phyloP scores from a whole-genome alignment of 768 basidiomycete species.

The Collybiopsis luxurians region DNA sequence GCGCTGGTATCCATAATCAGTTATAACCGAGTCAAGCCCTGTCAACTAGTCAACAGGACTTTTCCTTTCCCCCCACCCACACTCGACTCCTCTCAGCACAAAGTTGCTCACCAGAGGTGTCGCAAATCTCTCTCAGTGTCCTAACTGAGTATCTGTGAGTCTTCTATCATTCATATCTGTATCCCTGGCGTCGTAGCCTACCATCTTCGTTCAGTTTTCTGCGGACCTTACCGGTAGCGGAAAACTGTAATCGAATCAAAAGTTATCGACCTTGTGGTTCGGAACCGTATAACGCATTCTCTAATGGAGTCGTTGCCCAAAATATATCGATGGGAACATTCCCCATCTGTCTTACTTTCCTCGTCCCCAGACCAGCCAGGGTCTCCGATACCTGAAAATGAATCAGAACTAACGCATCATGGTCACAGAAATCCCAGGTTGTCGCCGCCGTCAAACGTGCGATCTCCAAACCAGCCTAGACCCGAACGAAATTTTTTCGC shows the following conservation, averaged over 20 bases:
- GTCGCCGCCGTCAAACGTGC: slow-evolving; percentile 41
- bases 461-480: slow-evolving; percentile 21
- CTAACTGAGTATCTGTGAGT: slow-evolving; percentile 4
- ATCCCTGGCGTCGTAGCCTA: not conserved
- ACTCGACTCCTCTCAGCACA: not conserved
- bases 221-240: not conserved
- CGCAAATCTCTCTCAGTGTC: not conserved
- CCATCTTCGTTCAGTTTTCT: not conserved
- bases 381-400: not conserved
- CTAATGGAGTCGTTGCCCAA: slow-evolving; percentile 3
- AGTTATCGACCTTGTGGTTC: not conserved
- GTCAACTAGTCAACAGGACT: not conserved
- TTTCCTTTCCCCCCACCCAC: not conserved
- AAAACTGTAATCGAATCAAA: too few species aligned
- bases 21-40: not conserved
- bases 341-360: slow-evolving; percentile 1
- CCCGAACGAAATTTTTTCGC: slow-evolving; percentile 29
- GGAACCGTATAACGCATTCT: slow-evolving; percentile 1
- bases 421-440: slow-evolving; percentile 56
- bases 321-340: slow-evolving; percentile 6
- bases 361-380: not conserved
- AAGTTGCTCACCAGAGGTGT: not conserved
- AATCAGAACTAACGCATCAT: slow-evolving; percentile 7
- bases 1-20: not conserved
- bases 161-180: not conserved